These are phyloP conservation scores for Tolypocladium cylindrosporum DNA, from an alignment of 2,329 filamentous ascomycete species.

Conservation along the genomic window DNA sequence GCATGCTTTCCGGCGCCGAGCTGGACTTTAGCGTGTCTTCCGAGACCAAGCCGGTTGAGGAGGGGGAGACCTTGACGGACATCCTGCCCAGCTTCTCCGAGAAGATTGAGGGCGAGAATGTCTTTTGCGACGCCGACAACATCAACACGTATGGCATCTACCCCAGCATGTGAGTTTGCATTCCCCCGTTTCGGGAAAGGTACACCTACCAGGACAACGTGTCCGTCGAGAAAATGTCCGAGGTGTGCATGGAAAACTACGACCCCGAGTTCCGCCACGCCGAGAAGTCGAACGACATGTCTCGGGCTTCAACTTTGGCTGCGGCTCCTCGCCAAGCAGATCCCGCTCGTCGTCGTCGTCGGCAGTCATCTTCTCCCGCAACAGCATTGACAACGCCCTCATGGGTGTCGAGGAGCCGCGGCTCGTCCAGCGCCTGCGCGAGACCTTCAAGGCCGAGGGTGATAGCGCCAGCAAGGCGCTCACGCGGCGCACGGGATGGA, in stretches of 20 bases:
- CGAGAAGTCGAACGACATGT: slow-evolving; percentile 70
- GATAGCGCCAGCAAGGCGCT: slow-evolving; percentile 35
- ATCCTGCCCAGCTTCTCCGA: slow-evolving; percentile 61
- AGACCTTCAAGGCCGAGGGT: slow-evolving; percentile 39
- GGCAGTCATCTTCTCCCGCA: slow-evolving; percentile 71
- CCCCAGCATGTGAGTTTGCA: slow-evolving; percentile 50
- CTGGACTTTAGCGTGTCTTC: slow-evolving; percentile 22
- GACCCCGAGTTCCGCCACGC: slow-evolving; percentile 58
- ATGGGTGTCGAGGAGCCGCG: slow-evolving; percentile 61
- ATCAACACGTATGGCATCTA: slow-evolving; percentile 92
- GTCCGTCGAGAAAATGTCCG: slow-evolving; percentile 66
- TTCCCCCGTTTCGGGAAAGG: no score
- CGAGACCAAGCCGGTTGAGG: not conserved
- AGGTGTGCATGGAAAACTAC: slow-evolving; percentile 92
- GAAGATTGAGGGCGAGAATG: slow-evolving; percentile 72
- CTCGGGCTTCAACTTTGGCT: slow-evolving; percentile 81
- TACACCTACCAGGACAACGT: slow-evolving; percentile 89
- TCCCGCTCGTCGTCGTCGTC: slow-evolving; percentile 78
- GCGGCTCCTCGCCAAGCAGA: slow-evolving; percentile 69
- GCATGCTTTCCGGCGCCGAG: slow-evolving; percentile 45
- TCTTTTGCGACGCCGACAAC: slow-evolving; percentile 74
- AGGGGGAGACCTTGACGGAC: slow-evolving; percentile 6
- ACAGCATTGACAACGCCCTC: slow-evolving; percentile 71
- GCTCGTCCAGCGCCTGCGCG: slow-evolving; percentile 55
- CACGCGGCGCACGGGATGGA: slow-evolving; percentile 76